Conservation (phyloP, 2,329 filamentous ascomycete genomes). For the Fusarium sp. region DNA sequence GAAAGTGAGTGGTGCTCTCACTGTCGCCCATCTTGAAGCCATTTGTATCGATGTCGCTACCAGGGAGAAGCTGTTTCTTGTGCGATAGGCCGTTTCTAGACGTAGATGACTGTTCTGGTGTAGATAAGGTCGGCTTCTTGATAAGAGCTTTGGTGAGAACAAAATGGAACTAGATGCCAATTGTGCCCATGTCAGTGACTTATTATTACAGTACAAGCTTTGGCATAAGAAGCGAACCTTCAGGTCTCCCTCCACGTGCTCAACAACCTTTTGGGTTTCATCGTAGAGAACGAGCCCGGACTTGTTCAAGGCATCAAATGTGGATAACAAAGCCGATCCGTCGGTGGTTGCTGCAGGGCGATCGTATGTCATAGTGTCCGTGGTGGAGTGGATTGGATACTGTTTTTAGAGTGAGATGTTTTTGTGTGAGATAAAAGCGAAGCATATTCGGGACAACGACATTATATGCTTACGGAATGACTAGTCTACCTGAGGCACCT, state of each 20-base stretch:
- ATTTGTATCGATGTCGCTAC: neutral
- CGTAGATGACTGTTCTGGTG: neutral
- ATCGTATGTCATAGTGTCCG: neutral
- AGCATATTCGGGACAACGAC: rapidly evolving
- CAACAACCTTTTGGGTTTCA: neutral
- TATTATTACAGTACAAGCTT: too few species aligned
- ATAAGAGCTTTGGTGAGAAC: neutral
- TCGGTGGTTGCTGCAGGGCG: neutral
- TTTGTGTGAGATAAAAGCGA: neutral
- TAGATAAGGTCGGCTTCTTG: neutral
- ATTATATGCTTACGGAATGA: neutral
- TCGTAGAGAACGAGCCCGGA: neutral
- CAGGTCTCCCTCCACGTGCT: neutral
- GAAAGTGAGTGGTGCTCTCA: neutral
- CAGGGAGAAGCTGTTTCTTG: neutral
- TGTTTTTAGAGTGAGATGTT: neutral
- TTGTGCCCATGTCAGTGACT: neutral
- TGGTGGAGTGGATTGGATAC: neutral
- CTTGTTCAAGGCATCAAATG: neutral
- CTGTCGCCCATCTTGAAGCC: neutral
- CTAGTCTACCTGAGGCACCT: neutral
- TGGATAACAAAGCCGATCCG: neutral
- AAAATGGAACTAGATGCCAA: neutral
- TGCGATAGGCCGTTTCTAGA: too few species aligned
- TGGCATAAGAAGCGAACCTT: neutral